phyloP scores from a whole-genome alignment of 768 basidiomycete genomes.

The Tulasnella sp. region DNA sequence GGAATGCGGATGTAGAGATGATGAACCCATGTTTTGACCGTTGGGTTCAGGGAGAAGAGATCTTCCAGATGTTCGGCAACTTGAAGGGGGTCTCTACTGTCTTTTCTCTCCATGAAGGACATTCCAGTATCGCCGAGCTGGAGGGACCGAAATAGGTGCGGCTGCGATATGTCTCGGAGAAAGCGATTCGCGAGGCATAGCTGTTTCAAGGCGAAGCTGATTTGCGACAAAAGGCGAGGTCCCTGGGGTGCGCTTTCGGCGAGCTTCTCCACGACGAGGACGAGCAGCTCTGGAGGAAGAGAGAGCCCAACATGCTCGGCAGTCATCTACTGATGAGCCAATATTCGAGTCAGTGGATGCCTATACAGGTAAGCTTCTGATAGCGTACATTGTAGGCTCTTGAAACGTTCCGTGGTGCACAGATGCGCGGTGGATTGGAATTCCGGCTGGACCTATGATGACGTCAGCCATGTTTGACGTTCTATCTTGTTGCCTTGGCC shows the following conservation, averaged over 20 bases:
- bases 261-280: not conserved
- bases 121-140: not conserved
- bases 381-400: not conserved
- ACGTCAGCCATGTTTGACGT: not conserved
- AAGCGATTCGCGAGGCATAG: not conserved
- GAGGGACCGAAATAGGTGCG: not conserved
- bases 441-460: not conserved
- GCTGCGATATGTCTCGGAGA: not conserved
- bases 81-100: not conserved
- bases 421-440: not conserved
- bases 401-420: too few species aligned
- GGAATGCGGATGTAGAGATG: not conserved
- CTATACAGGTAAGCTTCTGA: not conserved
- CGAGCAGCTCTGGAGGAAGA: not conserved
- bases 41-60: not conserved
- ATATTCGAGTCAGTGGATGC: not conserved
- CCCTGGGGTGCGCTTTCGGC: not conserved
- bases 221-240: not conserved
- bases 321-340: not conserved
- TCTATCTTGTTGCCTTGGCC: too few species aligned
- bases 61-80: not conserved
- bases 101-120: not conserved
- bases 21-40: not conserved
- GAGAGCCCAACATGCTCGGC: not conserved
- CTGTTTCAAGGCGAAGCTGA: not conserved